Percentiles rank a stretch among this genome's conserved stretches.
Evolutionary conservation across 1,284 basidiomycete genomes (phyloP).

Genomic region (Heliocybe sulcata): DNA sequence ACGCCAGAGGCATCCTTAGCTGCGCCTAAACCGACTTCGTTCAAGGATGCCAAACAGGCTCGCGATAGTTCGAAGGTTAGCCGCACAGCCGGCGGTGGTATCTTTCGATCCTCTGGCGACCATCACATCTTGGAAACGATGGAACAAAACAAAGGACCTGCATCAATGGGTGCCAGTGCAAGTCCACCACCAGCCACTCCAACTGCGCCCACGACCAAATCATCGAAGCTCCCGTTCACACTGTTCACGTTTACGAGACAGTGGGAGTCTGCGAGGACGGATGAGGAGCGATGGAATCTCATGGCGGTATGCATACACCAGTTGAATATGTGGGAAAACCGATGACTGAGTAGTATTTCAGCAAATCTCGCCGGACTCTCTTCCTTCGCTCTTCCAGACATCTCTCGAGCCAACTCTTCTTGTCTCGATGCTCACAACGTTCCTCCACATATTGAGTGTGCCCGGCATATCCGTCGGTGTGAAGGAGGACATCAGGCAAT

Average conservation of each 20-base stretch:
- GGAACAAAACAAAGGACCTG: slow-evolving; percentile 4
- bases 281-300: slow-evolving; percentile 45
- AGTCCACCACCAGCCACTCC: slow-evolving; percentile 5
- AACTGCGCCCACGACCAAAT: not conserved
- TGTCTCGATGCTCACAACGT: slow-evolving; percentile 43
- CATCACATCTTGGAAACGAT: slow-evolving; percentile 31
- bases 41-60: slow-evolving; percentile 46
- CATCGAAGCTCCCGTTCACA: slow-evolving; percentile 31
- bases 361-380: slow-evolving; percentile 42
- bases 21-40: slow-evolving; percentile 25
- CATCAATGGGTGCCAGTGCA: not conserved
- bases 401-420: slow-evolving; percentile 60
- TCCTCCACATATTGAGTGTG: slow-evolving; percentile 28
- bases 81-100: slow-evolving; percentile 45
- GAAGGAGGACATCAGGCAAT: slow-evolving; percentile 28
- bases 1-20: slow-evolving; percentile 6
- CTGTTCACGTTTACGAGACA: slow-evolving; percentile 51
- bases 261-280: slow-evolving; percentile 35
- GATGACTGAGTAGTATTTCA: slow-evolving; percentile 17
- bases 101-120: slow-evolving; percentile 47
- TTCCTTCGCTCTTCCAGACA: slow-evolving; percentile 54
- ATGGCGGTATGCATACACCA: slow-evolving; percentile 26
- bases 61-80: slow-evolving; percentile 35
- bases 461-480: slow-evolving; percentile 9
- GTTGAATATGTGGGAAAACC: not conserved